These are phyloP conservation scores for Mortierella sp. DNA, from an alignment of 371 early-diverging fungal genomes.

Conservation along the genomic window DNA sequence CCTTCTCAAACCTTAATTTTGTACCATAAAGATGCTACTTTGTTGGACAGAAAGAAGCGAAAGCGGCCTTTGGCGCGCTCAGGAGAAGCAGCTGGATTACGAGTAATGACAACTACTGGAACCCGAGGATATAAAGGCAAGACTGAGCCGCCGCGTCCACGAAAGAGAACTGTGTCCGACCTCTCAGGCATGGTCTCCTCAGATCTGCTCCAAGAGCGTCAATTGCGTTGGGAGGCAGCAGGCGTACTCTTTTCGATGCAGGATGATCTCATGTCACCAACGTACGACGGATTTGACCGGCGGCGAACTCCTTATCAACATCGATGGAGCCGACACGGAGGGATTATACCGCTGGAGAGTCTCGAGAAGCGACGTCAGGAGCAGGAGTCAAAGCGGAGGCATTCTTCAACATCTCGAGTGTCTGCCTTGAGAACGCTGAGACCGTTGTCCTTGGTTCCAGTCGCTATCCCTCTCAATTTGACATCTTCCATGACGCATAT, in stretches of 20 bases:
- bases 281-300: neutral
- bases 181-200: slow-evolving; percentile 48
- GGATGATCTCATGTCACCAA: slow-evolving; percentile 23
- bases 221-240: slow-evolving; percentile 49
- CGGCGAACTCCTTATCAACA: slow-evolving; percentile 7
- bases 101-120: slow-evolving; percentile 22
- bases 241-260: slow-evolving; percentile 54
- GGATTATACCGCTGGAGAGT: slow-evolving; percentile 27
- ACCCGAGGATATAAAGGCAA: slow-evolving; percentile 11
- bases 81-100: slow-evolving; percentile 20
- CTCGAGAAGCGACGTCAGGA: slow-evolving; percentile 32
- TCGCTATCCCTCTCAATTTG: neutral
- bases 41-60: slow-evolving; percentile 43
- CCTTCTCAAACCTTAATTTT: neutral
- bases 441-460: slow-evolving; percentile 16
- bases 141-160: slow-evolving; percentile 21
- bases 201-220: slow-evolving; percentile 24
- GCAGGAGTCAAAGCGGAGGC: neutral
- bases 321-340: slow-evolving; percentile 14
- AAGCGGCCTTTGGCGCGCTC: slow-evolving; percentile 35
- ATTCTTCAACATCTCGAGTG: neutral
- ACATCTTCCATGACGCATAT: neutral
- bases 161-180: slow-evolving; percentile 53
- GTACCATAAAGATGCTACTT: neutral
- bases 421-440: slow-evolving; percentile 24